Evolutionary conservation across 805 yeast genomes (phyloP), one percentile per base, ranked within the genome.

Genomic region (Scheffersomyces coipomensis): DNA sequence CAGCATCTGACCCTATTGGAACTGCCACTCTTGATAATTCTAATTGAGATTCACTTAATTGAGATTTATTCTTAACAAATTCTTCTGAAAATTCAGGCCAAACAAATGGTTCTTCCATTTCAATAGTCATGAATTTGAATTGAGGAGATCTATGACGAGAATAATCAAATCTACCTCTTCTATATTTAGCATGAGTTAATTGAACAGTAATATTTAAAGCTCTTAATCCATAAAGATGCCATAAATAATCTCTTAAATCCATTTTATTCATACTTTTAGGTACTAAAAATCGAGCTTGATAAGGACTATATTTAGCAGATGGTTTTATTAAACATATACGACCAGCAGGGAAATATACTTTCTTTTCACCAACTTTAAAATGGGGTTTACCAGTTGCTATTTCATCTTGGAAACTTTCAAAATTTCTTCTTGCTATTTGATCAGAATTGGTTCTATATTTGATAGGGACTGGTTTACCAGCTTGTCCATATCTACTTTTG

Each of bases 231-330:
- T 93, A 93, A 4, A 93, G 71, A 53, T 90, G 81, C 78, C 82
- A 93, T 46, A 93, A 72, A 58, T 93, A 93, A 66, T 93, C 99
- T 62, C 99, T 79, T 45, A 93, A 73, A 62, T 91, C 98, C 68
- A 93, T 73, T 62, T 90, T 91, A 71, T 93, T 93, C 75, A 93
- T 90, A 39, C 87, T 79, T 56, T 85, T 80, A 12, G 99, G 99
- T 15, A 95, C 99, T 47, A 87, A 79, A 64, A 93, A 93, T 61
- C 88, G 89, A 35, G 98, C 98, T 64, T 89, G 97, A 66, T 86
- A 90, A 34, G 99, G 99, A 0, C 97, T 86, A 64, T 88, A 96
- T 56, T 87, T 87, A n/a, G 98, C 97, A 55, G 86, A 86, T 31
- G 97, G 96, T 57, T 96, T 78, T 46, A 93, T 66, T 23, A 91